Conservation (phyloP, 371 early-diverging fungal genomes). For the Batkoa obscura region DNA sequence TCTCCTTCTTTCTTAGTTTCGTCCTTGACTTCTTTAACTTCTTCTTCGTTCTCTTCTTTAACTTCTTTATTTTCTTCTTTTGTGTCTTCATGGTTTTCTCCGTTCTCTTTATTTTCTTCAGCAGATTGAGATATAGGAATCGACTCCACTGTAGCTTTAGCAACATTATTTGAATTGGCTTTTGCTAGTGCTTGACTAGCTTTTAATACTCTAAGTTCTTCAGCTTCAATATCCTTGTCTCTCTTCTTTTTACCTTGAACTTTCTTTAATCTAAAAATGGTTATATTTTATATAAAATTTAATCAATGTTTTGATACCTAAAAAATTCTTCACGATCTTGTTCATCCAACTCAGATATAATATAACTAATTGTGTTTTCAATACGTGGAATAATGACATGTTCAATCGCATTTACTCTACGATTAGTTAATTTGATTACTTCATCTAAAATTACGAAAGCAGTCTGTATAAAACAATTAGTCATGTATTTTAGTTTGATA, state of each 20-base stretch:
- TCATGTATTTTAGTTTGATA: not conserved
- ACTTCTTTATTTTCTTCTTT: no score
- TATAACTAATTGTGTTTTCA: constrained; percentile 96
- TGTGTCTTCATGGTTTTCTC: constrained; percentile 8
- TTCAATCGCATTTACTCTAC: constrained; percentile 99
- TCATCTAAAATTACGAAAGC: constrained; percentile 95
- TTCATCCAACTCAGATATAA: constrained; percentile 97
- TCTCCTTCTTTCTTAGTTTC: not conserved
- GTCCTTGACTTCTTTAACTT: not conserved
- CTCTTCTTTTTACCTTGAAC: constrained; percentile 96
- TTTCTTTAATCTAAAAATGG: constrained; percentile 62
- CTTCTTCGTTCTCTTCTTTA: constrained; percentile 2
- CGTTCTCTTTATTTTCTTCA: constrained; percentile 3
- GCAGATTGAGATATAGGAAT: no score
- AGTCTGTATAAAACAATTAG: constrained; percentile 25
- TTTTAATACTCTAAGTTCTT: constrained; percentile 1
- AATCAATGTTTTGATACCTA: constrained; percentile 22
- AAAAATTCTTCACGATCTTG: constrained; percentile 99
- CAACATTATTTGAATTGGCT: constrained; percentile 6
- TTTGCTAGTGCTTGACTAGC: constrained; percentile 1
- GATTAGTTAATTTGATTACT: constrained; percentile 96
- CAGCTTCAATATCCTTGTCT: constrained; percentile 38
- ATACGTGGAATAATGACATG: constrained; percentile 96
- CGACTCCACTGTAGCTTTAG: constrained; percentile 10
- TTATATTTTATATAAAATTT: not conserved